These are phyloP conservation scores for Sicyos edulis DNA, from an alignment of 306 rosid genomes.

Conservation along the genomic window DNA sequence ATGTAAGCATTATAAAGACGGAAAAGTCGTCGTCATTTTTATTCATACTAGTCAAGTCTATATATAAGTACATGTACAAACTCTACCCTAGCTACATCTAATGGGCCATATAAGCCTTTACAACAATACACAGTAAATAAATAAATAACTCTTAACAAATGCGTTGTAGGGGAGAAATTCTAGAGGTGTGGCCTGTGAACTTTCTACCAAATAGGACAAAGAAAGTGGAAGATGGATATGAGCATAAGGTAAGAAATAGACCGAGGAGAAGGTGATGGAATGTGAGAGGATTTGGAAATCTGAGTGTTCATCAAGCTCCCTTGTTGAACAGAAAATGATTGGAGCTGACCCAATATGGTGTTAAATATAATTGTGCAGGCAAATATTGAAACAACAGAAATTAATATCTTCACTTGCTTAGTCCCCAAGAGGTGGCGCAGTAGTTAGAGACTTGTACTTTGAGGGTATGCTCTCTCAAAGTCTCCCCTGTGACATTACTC, in stretches of 20 bases:
- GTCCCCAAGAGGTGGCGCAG: too few species aligned
- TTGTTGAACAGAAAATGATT: constrained; percentile 94
- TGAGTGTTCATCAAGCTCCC: constrained; percentile 74
- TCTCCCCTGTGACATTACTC: constrained; percentile 82
- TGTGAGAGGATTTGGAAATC: constrained; percentile 48
- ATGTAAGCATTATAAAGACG: too few species aligned
- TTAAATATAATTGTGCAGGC: constrained; percentile 93
- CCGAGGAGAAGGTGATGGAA: constrained; percentile 92
- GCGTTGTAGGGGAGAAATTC: constrained; percentile 62
- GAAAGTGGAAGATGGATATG: constrained; percentile 59
- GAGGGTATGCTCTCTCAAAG: too few species aligned
- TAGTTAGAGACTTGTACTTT: too few species aligned
- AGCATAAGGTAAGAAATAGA: constrained; percentile 83
- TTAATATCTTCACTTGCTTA: constrained; percentile 55
- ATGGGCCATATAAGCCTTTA: too few species aligned
- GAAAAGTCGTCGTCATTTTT: too few species aligned
- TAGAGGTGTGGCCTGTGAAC: constrained; percentile 68
- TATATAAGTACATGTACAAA: too few species aligned
- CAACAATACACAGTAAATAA: too few species aligned
- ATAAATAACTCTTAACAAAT: constrained; percentile 22
- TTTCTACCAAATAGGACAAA: constrained; percentile 73
- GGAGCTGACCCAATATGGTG: constrained; percentile 93
- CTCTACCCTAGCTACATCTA: too few species aligned
- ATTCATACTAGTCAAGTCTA: too few species aligned
- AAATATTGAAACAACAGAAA: constrained; percentile 77